Evolutionary conservation across 768 basidiomycete species (phyloP), one percentile per base, ranked within the genome.

Genomic region (Boletus rubropictus): DNA sequence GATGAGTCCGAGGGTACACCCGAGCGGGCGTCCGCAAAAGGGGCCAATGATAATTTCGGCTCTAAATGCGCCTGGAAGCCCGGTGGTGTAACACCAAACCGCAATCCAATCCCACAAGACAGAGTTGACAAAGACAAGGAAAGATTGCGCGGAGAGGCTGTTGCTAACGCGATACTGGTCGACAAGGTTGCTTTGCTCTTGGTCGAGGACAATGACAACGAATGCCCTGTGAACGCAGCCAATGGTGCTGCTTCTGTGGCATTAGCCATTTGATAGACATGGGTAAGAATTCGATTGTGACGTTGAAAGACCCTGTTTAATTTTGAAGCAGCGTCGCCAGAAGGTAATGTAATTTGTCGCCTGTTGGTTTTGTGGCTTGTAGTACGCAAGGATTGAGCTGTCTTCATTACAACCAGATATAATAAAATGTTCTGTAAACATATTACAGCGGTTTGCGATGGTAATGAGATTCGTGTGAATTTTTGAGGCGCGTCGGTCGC

Each of bases 11-110:
- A 81, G 36, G 62, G 61, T 17, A 63, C 59, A 11, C 77, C 68
- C 48, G 77, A 81, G 52, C 68, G 79, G 34, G 72, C 74, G 2
- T 71, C 69, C 4, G 72, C 71, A 14, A 81, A 73, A 64, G 74
- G 74, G 21, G 51, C 52, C 36, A 55, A 58, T 21, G 75, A 74
- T 51, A 59, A 67, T 33, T 64, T 64, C 44, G 71, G 72, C 28
- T 63, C 68, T 17, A 72, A 67, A 46, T 57, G 61, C 10, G 29
- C 22, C 1, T 62, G 64, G 66, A 68, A 50, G 40, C 18, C 50
- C 6, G 39, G 53, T 24, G 48, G 52, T 14, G 24, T 25, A 25
- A 42, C 28, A 22, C 50, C 28, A 14, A 61, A 22, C 42, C 52
- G 52, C 20, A 56, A 46, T 39, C 49, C 56, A n/a, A 49, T 39